Evolutionary conservation across 2,329 filamentous ascomycete species (phyloP), one percentile per base, ranked within the genome.

Genomic region (Davidsoniella eucalypti): DNA sequence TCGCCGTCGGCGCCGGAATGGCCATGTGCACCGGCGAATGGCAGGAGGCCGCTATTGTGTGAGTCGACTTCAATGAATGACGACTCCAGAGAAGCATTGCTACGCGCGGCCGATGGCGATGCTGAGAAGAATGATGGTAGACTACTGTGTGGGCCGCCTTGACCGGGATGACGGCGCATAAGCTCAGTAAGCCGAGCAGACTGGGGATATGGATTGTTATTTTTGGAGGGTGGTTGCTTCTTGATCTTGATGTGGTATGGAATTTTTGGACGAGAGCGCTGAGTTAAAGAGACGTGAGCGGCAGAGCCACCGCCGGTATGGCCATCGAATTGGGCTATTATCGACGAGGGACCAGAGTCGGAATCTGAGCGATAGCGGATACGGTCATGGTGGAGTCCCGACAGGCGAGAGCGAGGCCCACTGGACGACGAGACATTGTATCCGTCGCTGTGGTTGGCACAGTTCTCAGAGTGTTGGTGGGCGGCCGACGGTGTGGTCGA

Each of bases 181-280:
- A 54, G 42, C 36, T 51, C 44, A 12, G 26, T 48, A 52, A 78
- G 60, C 42, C 73, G 74, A 52, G 84, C 84, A 2, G 87, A 93
- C 58, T 90, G 75, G 7, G 85, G 85, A 61, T 95, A 95, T n/a
- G 88, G 88, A 61, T 90, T 90, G 70, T 94, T 94, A 64, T 82
- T 81, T 60, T 79, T 78, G 47, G 70, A 68, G 16, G 67, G 62
- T 44, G 70, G 72, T 65, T 82, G 39, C 41, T 55, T 54, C 26
- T 53, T 50, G 18, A 54, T 51, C 18, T 53, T 52, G 23, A 55
- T 52, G 25, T 53, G 50, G 44, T 54, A 46, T 16, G 43, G 36
- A 10, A 52, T 46, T 42, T 52, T 54, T 9, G 52, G 52, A 25
- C 18, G 54, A 10, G 38, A 26, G 23, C 39, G 44, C 25, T 17